Evolutionary conservation across 2,329 filamentous ascomycete genomes (phyloP).

Genomic region (Aureobasidium subglaciale): DNA sequence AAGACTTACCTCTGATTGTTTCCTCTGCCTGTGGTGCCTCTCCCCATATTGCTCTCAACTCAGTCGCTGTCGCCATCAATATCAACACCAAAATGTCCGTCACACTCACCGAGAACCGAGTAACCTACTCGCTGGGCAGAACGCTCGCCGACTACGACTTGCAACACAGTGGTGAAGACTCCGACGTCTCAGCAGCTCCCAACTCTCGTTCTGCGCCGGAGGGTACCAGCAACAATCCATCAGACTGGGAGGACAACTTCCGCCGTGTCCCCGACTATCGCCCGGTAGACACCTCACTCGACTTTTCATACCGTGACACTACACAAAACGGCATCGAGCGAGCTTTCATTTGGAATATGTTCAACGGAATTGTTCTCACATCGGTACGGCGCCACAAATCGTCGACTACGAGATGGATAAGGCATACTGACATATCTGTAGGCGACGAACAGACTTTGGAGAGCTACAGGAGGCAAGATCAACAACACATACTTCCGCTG

Average conservation of each 20-base stretch:
- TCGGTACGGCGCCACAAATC: conserved; percentile 27
- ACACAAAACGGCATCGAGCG: conserved; percentile 40
- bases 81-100: conserved; percentile 31
- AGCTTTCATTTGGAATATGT: conserved; percentile 45
- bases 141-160: conserved; percentile 42
- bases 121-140: conserved; percentile 30
- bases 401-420: not conserved
- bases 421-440: conserved; percentile 20
- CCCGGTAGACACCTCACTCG: conserved; percentile 38
- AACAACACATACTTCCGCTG: conserved; percentile 46
- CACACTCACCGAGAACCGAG: conserved; percentile 37
- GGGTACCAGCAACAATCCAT: conserved; percentile 23
- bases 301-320: conserved; percentile 36
- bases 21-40: not conserved
- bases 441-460: conserved; percentile 42
- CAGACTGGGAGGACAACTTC: conserved; percentile 42
- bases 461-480: conserved; percentile 42
- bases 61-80: not conserved
- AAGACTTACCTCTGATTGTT: not conserved
- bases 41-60: not conserved
- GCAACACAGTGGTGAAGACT: conserved; percentile 30
- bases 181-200: conserved; percentile 26
- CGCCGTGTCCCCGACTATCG: conserved; percentile 43
- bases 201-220: conserved; percentile 24
- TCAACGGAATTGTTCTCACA: conserved; percentile 40